These are phyloP conservation scores for Trichoderma sp. DNA, from an alignment of 2,329 filamentous ascomycete genomes.

Conservation along the genomic window DNA sequence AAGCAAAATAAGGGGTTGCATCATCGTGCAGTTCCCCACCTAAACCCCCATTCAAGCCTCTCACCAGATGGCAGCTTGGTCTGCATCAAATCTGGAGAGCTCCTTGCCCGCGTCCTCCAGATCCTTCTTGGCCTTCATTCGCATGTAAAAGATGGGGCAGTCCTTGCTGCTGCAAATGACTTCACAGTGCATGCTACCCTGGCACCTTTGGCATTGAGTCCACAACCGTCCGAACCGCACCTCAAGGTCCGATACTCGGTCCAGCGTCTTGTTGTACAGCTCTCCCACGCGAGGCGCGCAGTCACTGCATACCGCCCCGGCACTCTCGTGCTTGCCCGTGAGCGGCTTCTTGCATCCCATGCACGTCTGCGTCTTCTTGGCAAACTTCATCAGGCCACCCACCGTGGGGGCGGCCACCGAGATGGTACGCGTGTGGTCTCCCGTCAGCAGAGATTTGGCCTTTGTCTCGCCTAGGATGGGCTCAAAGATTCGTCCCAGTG, in stretches of 20 bases:
- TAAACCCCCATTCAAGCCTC: not conserved
- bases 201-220: constrained; percentile 97
- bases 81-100: constrained; percentile 82
- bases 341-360: constrained; percentile 99
- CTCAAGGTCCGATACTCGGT: constrained; percentile 87
- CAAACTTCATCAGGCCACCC: constrained; percentile 96
- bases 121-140: constrained; percentile 99
- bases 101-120: constrained; percentile 94
- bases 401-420: constrained; percentile 87
- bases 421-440: constrained; percentile 93
- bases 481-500: constrained; percentile 92
- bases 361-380: constrained; percentile 96
- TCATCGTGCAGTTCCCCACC: not conserved
- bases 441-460: constrained; percentile 79
- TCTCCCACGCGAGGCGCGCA: constrained; percentile 85
- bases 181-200: constrained; percentile 96
- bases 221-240: constrained; percentile 88
- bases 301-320: constrained; percentile 83
- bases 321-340: constrained; percentile 71
- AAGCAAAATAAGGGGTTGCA: not conserved
- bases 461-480: constrained; percentile 94
- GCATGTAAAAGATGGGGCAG: constrained; percentile 99
- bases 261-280: constrained; percentile 86
- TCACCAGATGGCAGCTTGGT: constrained; percentile 66
- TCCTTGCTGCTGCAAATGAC: constrained; percentile 96